phyloP scores from a whole-genome alignment of 2,329 filamentous ascomycete genomes.

The Lachnellula occidentalis region DNA sequence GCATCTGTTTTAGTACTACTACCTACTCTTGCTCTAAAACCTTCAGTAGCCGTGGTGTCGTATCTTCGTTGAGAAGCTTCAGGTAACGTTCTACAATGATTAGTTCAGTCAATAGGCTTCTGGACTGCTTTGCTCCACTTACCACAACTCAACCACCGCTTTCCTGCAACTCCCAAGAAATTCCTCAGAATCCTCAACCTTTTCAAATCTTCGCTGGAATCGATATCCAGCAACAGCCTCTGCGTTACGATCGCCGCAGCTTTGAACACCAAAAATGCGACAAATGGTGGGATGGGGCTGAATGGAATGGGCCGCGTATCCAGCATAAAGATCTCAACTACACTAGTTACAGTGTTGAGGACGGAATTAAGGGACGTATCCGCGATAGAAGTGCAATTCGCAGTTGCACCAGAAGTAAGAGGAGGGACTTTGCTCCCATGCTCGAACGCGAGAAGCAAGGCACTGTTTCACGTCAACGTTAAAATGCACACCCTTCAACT shows the following conservation, averaged over 20 bases:
- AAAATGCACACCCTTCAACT: background rate
- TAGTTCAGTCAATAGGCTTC: conserved; percentile 5
- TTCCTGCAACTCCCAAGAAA: conserved; percentile 11
- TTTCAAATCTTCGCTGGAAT: conserved; percentile 6
- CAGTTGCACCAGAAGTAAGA: conserved; percentile 1
- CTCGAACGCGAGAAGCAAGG: conserved; percentile 16
- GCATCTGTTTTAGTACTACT: too few relatives aligned
- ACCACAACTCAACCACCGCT: conserved; percentile 19
- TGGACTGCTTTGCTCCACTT: conserved; percentile 6
- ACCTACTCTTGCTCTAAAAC: conserved; percentile 1
- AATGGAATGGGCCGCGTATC: conserved; percentile 9
- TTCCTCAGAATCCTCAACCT: conserved; percentile 12
- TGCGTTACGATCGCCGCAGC: conserved; percentile 14
- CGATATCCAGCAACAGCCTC: conserved; percentile 8
- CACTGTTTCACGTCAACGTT: conserved; percentile 11
- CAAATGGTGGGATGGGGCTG: conserved; percentile 15
- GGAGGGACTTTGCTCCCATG: conserved; percentile 12
- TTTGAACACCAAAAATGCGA: conserved; percentile 16
- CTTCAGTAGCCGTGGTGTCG: conserved; percentile 20
- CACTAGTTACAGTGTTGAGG: conserved; percentile 8
- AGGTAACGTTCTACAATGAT: conserved; percentile 16
- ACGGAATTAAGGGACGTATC: conserved; percentile 4
- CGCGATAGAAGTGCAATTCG: conserved; percentile 8
- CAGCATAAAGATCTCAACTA: conserved; percentile 9
- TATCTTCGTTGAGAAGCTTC: conserved; percentile 21